Conservation (phyloP, 148 eudicot genomes). For the Rheum nobile region DNA sequence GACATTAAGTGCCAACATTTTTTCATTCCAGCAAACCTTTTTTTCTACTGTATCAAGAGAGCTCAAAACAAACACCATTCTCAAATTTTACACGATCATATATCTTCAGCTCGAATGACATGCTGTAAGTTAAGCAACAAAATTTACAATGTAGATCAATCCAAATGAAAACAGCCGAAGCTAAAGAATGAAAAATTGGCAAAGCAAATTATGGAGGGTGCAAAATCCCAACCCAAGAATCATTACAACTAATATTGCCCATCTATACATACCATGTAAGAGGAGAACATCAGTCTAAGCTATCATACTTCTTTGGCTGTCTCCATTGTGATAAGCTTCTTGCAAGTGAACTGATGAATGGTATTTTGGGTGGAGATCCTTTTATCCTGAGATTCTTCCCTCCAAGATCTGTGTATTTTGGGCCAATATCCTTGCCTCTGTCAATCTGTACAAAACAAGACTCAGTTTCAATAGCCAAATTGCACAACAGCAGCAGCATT, state of each 20-base stretch:
- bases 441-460: conserved; percentile 45
- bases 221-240: conserved; percentile 6
- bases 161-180: conserved; percentile 10
- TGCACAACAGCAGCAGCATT: too few relatives aligned
- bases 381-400: conserved; percentile 70
- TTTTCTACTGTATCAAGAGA: background rate
- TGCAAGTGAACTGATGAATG: conserved; percentile 49
- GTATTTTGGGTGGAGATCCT: conserved; percentile 42
- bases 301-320: conserved; percentile 75
- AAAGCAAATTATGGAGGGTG: conserved; percentile 14
- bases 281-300: conserved; percentile 17
- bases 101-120: background rate
- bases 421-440: conserved; percentile 73
- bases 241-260: too few relatives aligned
- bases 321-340: conserved; percentile 37
- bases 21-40: background rate
- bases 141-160: background rate
- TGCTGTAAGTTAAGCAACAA: background rate
- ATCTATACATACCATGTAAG: too few relatives aligned
- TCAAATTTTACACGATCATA: conserved; percentile 13
- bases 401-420: conserved; percentile 76
- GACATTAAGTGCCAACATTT: background rate
- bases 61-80: conserved; percentile 10
- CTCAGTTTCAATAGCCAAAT: background rate
- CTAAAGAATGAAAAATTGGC: conserved; percentile 23